phyloP scores from a whole-genome alignment of 2,329 filamentous ascomycete genomes.

The Mycosphaerella arachidis region DNA sequence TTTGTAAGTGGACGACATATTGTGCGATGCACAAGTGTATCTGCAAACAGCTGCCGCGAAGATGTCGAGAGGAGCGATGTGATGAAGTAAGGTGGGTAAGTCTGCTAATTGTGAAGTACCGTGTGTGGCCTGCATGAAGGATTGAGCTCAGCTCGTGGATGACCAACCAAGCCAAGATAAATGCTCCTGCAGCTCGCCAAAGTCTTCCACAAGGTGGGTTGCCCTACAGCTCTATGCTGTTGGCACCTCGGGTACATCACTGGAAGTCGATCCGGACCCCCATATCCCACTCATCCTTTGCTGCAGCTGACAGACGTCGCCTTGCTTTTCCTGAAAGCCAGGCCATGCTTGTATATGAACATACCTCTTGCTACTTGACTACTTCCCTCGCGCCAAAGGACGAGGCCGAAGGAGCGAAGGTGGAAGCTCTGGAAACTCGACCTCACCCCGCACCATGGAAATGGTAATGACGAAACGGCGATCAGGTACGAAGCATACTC shows the following conservation, averaged over 20 bases:
- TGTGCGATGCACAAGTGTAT: neutral
- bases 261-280: neutral
- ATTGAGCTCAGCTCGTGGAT: too few species aligned
- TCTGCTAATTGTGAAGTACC: too few species aligned
- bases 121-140: too few species aligned
- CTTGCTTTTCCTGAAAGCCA: too few species aligned
- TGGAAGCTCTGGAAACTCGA: neutral
- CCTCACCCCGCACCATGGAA: neutral
- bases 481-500: neutral
- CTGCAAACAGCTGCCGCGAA: too few species aligned
- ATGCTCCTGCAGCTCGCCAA: too few species aligned
- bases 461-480: neutral
- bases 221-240: too few species aligned
- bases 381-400: neutral
- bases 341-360: neutral
- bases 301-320: neutral
- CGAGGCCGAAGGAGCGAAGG: neutral
- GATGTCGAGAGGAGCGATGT: too few species aligned
- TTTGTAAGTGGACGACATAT: conserved; percentile 7
- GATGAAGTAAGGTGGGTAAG: too few species aligned
- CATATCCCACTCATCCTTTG: neutral
- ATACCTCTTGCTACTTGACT: neutral
- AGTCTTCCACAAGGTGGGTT: too few species aligned
- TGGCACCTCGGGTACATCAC: too few species aligned
- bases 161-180: too few species aligned